phyloP scores from a whole-genome alignment of 2,329 filamentous ascomycete species.

The Fusarium pininemorale region DNA sequence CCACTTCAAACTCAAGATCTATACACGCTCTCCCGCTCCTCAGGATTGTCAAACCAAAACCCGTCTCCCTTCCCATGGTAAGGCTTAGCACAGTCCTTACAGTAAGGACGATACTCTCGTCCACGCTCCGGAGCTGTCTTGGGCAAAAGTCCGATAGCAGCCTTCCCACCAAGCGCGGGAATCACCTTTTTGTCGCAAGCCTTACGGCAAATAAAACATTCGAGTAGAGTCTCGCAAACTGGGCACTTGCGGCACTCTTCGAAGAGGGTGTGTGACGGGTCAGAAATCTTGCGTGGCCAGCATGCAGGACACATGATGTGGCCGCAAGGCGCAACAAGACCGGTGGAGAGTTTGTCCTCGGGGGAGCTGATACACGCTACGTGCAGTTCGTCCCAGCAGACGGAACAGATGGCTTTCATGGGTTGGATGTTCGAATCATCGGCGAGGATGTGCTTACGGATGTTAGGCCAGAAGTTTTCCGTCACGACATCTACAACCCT shows the following conservation, averaged over 20 bases:
- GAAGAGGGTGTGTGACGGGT: not conserved
- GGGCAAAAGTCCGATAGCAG: not conserved
- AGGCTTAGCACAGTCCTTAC: not conserved
- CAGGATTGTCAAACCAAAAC: not conserved
- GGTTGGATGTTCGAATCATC: not conserved
- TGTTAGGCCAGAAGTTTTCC: not conserved
- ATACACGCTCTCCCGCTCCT: no score
- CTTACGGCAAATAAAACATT: not conserved
- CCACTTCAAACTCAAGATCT: no score
- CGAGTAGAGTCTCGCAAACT: not conserved
- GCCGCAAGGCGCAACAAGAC: not conserved
- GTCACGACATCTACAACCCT: not conserved
- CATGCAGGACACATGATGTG: slow-evolving; percentile 7
- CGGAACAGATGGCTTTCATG: not conserved
- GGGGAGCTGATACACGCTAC: not conserved
- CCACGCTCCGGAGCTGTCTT: not conserved
- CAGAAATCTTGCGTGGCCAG: not conserved
- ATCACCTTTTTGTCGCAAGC: not conserved
- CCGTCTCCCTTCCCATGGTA: no score
- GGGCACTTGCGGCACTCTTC: not conserved
- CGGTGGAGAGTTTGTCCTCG: not conserved
- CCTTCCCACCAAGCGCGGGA: not conserved
- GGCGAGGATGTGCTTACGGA: not conserved
- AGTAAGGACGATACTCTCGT: not conserved
- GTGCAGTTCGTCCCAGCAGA: not conserved